A percentile compares a stretch with the other conserved stretches of the same genome.
phyloP scores from a whole-genome alignment of 176 grass and related monocot genomes.

The maize (Zea mays) region Zm-B73-REFERENCE-NAM-5.0 NC_050096.1:295156501-295157000 shows the following conservation, averaged over 20 bases:
- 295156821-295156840: slow-evolving; percentile 18
- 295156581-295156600: not conserved
- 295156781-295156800: slow-evolving; percentile 74
- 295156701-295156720: slow-evolving; percentile 77
- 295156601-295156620: not conserved
- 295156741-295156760: slow-evolving; percentile 77
- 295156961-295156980: slow-evolving; percentile 92
- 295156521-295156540: not conserved
- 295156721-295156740: slow-evolving; percentile 80
- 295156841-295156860: not conserved
- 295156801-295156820: slow-evolving; percentile 81
- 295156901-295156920: not conserved
- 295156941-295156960: slow-evolving; percentile 78
- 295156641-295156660: not conserved
- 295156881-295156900: not conserved
- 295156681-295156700: slow-evolving; percentile 53
- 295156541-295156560: not conserved
- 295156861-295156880: not conserved
- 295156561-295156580: not conserved
- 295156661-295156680: not conserved
- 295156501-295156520: slow-evolving; percentile 60
- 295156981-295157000: slow-evolving; percentile 93
- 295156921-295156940: slow-evolving; percentile 70
- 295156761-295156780: slow-evolving; percentile 76
- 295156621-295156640: slow-evolving; percentile 10